Evolutionary conservation across 345 rosid genomes (phyloP).

Genomic region (Durio zibethinus): DNA sequence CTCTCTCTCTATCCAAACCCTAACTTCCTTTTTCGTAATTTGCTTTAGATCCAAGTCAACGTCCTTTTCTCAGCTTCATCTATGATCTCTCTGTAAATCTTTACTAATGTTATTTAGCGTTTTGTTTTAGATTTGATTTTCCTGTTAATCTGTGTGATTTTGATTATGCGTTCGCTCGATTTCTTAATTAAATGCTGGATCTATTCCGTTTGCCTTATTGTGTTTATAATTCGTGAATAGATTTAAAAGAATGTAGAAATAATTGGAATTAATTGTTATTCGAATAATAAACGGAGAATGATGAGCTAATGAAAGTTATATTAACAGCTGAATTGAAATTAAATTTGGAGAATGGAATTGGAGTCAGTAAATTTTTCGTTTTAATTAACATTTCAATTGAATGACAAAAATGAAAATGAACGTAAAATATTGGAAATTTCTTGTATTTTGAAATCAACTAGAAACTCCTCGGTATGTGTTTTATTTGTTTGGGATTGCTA

Average conservation of each 20-base stretch:
- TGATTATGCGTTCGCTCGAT: not conserved
- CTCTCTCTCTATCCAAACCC: constrained; percentile 11
- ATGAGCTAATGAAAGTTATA: not conserved
- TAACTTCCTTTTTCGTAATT: not conserved
- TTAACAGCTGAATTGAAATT: not conserved
- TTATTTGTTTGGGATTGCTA: constrained; percentile 8
- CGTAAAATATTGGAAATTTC: not conserved
- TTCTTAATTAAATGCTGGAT: constrained; percentile 3
- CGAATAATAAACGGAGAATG: constrained; percentile 3
- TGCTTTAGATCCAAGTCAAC: constrained; percentile 24
- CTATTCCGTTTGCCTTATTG: constrained; percentile 1
- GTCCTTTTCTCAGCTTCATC: constrained; percentile 9
- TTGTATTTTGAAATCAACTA: constrained; percentile 8
- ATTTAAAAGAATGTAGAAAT: not conserved
- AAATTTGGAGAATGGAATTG: not conserved
- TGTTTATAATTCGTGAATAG: not conserved
- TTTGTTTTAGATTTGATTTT: constrained; percentile 4
- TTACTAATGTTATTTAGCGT: not conserved
- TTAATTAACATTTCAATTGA: not conserved
- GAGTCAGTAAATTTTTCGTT: not conserved
- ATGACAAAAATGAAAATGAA: not conserved
- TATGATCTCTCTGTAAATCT: constrained; percentile 7
- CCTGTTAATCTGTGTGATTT: constrained; percentile 13
- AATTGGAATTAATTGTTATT: not conserved
- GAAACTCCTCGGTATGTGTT: constrained; percentile 8